Base-by-base conservation (phyloP, 208 protist species). In the Acanthamoeba pearcei region DNA sequence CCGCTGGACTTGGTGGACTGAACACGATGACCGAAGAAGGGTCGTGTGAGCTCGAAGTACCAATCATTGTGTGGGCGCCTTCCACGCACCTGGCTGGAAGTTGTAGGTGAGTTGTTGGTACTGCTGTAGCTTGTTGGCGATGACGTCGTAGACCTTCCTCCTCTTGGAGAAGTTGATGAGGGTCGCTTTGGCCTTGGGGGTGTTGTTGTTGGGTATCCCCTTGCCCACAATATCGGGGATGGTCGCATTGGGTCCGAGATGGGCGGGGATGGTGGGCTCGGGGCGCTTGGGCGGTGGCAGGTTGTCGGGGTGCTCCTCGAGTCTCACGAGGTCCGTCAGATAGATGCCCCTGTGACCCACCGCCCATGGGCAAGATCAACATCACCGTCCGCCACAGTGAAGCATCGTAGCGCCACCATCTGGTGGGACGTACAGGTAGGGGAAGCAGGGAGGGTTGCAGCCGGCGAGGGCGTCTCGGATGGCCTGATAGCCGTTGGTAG, bases 201-300 rank as follows among this genome's bases (percentile, higher is more conserved):
- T n/a, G 60, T 24, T 66, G 22, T 8, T 83, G 29, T 83, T 42
- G 12, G 93, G 27, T 13, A 51, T 55, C 46, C 96, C 78, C 12
- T 82, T 60, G 85, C 96, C 97, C 22, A 95, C 95, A 24, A 97
- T 96, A 8, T 97, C 96, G 29, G 96, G 64, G 55, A 97, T 97
- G 55, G 46, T 51, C 46, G 46, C 10, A 6, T 51, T 51, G 46
- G 46, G 46, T 51, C 46, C 46, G 96, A 96, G 22, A 97, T 83
- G 95, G 96, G 96, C 22, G 96, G 94, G 6, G 96, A 53, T 32
- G 89, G 96, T 3, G 97, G 62, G 55, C 97, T 97, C 8, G 24
- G 76, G 91, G 17, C 53, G 92, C 35, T 93, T 53, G 42, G 24
- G 53, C 29, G 53, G 62, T 27, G 90, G 90, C 46, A 90, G 9